Percentiles rank a stretch among this genome's conserved stretches.
Conservation (phyloP, 805 yeast species). For the Kazachstania bromeliacearum region DNA sequence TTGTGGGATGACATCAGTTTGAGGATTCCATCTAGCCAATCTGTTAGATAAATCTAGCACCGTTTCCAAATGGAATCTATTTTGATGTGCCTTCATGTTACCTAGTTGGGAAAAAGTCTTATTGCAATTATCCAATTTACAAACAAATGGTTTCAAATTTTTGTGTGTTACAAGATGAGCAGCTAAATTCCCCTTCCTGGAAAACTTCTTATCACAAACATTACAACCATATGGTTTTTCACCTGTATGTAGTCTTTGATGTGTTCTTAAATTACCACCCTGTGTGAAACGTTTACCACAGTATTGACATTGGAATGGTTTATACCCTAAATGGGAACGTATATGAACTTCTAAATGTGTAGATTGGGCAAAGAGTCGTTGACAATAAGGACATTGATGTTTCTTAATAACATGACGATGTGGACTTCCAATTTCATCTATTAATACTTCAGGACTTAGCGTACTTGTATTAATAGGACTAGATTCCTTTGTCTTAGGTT, state of each 20-base stretch:
- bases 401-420: background rate
- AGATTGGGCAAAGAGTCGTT: constrained; percentile 74
- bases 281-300: constrained; percentile 82
- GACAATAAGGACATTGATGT: constrained; percentile 61
- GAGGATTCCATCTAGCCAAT: constrained; percentile 53
- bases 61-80: constrained; percentile 71
- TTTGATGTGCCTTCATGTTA: constrained; percentile 88
- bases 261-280: constrained; percentile 84
- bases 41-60: constrained; percentile 56
- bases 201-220: constrained; percentile 65
- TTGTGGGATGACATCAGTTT: constrained; percentile 39
- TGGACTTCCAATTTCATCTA: background rate
- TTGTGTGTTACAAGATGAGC: constrained; percentile 82
- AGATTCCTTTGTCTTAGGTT: constrained; percentile 34
- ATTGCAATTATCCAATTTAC: constrained; percentile 72
- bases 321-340: constrained; percentile 76
- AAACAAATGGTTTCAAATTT: constrained; percentile 65
- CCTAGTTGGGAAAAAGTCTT: constrained; percentile 88
- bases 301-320: constrained; percentile 70
- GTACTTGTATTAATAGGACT: background rate
- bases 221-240: constrained; percentile 84
- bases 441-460: background rate
- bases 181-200: constrained; percentile 85
- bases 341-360: constrained; percentile 88
- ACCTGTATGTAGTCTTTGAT: constrained; percentile 79